Evolutionary conservation across 1,139 yeast species (phyloP).

Genomic region (Petasospora fabianii): DNA sequence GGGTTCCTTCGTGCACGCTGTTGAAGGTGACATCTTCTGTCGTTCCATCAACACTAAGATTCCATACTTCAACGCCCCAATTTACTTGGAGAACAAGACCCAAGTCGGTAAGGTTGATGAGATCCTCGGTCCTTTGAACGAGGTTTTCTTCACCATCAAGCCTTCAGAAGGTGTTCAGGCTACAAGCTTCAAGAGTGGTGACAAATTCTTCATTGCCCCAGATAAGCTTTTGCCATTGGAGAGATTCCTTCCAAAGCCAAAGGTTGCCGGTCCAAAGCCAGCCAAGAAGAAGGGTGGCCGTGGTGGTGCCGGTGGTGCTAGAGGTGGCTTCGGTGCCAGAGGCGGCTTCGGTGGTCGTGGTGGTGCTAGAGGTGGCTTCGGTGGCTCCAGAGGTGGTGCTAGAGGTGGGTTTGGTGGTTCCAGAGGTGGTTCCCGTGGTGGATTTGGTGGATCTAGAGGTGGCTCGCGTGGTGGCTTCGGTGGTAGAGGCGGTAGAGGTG

Average conservation of each 20-base stretch:
- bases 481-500: constrained; percentile 33
- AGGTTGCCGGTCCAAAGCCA: constrained; percentile 73
- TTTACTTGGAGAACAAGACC: constrained; percentile 90
- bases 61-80: constrained; percentile 99
- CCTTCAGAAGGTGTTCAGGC: constrained; percentile 97
- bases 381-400: constrained; percentile 36
- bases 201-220: constrained; percentile 91
- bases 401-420: constrained; percentile 32
- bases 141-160: constrained; percentile 93
- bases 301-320: constrained; percentile 44
- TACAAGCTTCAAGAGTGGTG: constrained; percentile 88
- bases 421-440: constrained; percentile 40
- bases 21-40: constrained; percentile 97
- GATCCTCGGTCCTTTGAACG: constrained; percentile 94
- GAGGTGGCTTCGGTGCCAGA: constrained; percentile 43
- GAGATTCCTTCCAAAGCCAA: constrained; percentile 92
- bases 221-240: constrained; percentile 95
- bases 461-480: constrained; percentile 38
- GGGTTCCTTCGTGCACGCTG: constrained; percentile 89
- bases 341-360: constrained; percentile 44
- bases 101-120: constrained; percentile 98
- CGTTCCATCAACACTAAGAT: constrained; percentile 90
- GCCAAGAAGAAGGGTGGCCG: constrained; percentile 66
- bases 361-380: constrained; percentile 36
- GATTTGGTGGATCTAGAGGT: constrained; percentile 38